Evolutionary conservation across 768 basidiomycete genomes (phyloP), one percentile per base, ranked within the genome.

Genomic region (Boletus barrowsii): DNA sequence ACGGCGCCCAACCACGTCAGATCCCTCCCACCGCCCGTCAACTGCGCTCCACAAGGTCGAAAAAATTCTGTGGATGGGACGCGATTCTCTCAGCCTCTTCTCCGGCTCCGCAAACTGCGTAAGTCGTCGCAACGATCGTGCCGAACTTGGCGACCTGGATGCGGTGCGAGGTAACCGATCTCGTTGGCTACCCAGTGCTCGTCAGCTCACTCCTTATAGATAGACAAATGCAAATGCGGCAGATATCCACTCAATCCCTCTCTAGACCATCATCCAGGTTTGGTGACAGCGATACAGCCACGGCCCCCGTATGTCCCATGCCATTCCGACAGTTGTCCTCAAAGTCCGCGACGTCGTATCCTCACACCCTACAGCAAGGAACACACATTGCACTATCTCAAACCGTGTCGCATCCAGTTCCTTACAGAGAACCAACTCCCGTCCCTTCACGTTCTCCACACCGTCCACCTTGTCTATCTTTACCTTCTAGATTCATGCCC

Each of bases 381-480:
- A 10, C 51, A 14, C 11, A 47, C 32, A 13, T 24, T 20, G 47
- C 40, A 7, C 59, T 18, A 1, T 47, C 52, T 32, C 56, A 62
- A 43, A 41, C 42, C n/a, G 32, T 59, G 15, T 63, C 69, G 5
- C 46, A 47, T 22, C 68, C 68, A 15, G 57, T 66, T 20, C 66
- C 61, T 22, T 51, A 68, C 8, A 29, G n/a, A 8, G 61, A 76
- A 43, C 33, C 70, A 70, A 64, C 79, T 75, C 49, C 77, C 74
- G 20, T 75, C 68, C 61, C 73, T 72, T 65, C 76, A 47, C 77
- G 75, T 61, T 72, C 73, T 15, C 29, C 48, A 66, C 53, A 72
- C 56, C 70, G 69, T 51, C 41, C 61, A 59, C 68, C 67, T 15
- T 47, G 62, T 54, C 49, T 68, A 51, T 60, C 65, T 49, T 44